These are phyloP conservation scores for Colletotrichum orbiculare DNA, from an alignment of 2,329 filamentous ascomycete genomes.

Conservation along the genomic window DNA sequence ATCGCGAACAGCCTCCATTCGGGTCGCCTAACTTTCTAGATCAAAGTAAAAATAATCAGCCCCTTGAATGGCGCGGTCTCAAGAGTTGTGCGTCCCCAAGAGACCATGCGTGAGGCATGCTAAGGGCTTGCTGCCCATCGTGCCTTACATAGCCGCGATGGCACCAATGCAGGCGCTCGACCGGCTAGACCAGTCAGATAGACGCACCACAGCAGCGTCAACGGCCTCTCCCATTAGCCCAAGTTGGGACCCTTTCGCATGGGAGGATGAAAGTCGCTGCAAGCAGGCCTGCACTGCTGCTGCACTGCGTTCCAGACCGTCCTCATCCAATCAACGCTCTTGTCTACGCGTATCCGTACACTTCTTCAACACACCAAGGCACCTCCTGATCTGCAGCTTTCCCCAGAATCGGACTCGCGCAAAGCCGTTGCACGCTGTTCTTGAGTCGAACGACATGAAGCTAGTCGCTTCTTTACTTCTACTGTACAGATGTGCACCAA, in stretches of 20 bases:
- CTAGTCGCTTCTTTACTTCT: conserved; percentile 1
- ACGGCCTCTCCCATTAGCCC: conserved; percentile 6
- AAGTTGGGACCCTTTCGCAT: too few relatives aligned
- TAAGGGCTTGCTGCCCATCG: not conserved
- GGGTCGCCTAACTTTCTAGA: too few relatives aligned
- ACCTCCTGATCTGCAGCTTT: conserved; percentile 1
- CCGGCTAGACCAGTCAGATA: not conserved
- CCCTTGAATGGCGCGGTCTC: too few relatives aligned
- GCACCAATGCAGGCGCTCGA: conserved; percentile 19
- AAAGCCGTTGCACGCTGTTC: conserved; percentile 11
- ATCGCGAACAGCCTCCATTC: too few relatives aligned
- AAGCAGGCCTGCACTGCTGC: conserved; percentile 11
- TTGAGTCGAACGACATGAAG: conserved; percentile 19
- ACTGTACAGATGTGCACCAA: not conserved
- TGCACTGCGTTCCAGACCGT: conserved; percentile 28
- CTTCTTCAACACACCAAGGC: conserved; percentile 22
- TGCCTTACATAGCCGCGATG: conserved; percentile 34
- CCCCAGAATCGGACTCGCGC: not conserved
- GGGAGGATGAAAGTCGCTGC: not conserved
- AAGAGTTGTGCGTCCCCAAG: too few relatives aligned
- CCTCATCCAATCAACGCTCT: conserved; percentile 10
- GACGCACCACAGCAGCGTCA: conserved; percentile 7
- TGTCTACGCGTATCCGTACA: conserved; percentile 15
- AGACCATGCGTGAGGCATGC: too few relatives aligned
- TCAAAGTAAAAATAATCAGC: too few relatives aligned